Evolutionary conservation across 2,329 filamentous ascomycete species (phyloP).

Genomic region (Verticillium alfalfae): DNA sequence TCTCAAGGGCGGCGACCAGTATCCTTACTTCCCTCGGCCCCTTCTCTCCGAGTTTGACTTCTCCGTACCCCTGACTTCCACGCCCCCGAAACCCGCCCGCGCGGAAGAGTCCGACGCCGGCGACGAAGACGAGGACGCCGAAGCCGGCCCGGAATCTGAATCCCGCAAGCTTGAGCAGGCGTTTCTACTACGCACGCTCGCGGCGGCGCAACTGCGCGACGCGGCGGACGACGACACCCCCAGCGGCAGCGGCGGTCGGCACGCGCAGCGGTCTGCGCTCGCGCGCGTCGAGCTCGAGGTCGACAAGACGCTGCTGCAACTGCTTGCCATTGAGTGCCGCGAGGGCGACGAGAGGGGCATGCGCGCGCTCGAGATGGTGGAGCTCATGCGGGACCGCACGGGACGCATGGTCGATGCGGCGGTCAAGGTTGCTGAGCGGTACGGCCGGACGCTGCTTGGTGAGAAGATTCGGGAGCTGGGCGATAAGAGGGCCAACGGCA

Average conservation of each 20-base stretch:
- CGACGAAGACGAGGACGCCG: slow-evolving; percentile 22
- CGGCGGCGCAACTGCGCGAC: slow-evolving; percentile 71
- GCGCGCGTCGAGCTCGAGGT: slow-evolving; percentile 73
- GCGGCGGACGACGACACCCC: slow-evolving; percentile 56
- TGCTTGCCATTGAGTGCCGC: slow-evolving; percentile 84
- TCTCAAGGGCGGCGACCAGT: slow-evolving; percentile 87
- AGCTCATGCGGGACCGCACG: slow-evolving; percentile 75
- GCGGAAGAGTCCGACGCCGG: slow-evolving; percentile 21
- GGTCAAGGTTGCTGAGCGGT: slow-evolving; percentile 80
- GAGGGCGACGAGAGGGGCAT: slow-evolving; percentile 91
- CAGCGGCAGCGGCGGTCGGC: slow-evolving; percentile 9
- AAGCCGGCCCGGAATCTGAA: slow-evolving; percentile 30
- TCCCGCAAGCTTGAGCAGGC: slow-evolving; percentile 68
- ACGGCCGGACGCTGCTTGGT: slow-evolving; percentile 71
- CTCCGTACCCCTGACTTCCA: slow-evolving; percentile 68
- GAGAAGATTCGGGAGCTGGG: slow-evolving; percentile 88
- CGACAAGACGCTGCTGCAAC: slow-evolving; percentile 84
- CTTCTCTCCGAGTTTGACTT: slow-evolving; percentile 93
- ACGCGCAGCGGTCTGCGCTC: slow-evolving; percentile 61
- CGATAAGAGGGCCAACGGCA: slow-evolving; percentile 60
- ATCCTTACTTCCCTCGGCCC: slow-evolving; percentile 88
- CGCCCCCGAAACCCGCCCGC: slow-evolving; percentile 28
- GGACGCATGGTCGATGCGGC: slow-evolving; percentile 92
- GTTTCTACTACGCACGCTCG: slow-evolving; percentile 69
- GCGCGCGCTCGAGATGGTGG: slow-evolving; percentile 88